Percentiles rank a stretch among this genome's conserved stretches.
These are phyloP conservation scores for Phlyctochytrium bullatum DNA, from an alignment of 192 early-diverging fungal genomes.

Conservation along the genomic window DNA sequence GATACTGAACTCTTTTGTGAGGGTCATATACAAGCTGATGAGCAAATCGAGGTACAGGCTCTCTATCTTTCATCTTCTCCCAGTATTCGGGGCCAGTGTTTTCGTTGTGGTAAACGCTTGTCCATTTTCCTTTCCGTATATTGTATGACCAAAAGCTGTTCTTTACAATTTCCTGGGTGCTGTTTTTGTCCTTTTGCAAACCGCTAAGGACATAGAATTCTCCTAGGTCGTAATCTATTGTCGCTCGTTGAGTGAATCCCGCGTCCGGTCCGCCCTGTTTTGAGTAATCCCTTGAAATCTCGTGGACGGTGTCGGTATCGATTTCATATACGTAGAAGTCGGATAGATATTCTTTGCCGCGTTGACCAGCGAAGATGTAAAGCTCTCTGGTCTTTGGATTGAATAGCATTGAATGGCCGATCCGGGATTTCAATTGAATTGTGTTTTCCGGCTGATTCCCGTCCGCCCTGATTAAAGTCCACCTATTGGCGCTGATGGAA, in stretches of 20 bases:
- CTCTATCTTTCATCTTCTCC: conserved; percentile 46
- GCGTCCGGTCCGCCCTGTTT: conserved; percentile 75
- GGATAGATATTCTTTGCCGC: conserved; percentile 72
- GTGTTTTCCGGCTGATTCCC: conserved; percentile 38
- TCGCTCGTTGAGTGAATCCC: conserved; percentile 80
- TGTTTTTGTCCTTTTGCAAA: conserved; percentile 59
- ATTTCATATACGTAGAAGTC: conserved; percentile 86
- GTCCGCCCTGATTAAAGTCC: conserved; percentile 75
- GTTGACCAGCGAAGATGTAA: conserved; percentile 88
- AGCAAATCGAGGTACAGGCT: conserved; percentile 85
- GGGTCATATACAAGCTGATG: conserved; percentile 89
- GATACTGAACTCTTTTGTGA: conserved; percentile 65
- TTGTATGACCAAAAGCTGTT: conserved; percentile 79
- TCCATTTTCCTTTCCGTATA: conserved; percentile 57
- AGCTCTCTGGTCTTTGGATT: conserved; percentile 69
- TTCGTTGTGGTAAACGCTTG: conserved; percentile 70
- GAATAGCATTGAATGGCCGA: conserved; percentile 88
- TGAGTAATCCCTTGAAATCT: conserved; percentile 72
- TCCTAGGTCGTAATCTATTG: conserved; percentile 70
- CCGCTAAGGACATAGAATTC: conserved; percentile 87
- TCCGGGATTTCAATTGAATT: conserved; percentile 75
- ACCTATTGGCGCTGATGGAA: conserved; percentile 60
- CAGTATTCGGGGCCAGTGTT: conserved; percentile 51
- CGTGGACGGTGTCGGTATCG: conserved; percentile 72
- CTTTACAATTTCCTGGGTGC: conserved; percentile 56